Evolutionary conservation across 176 grass and related monocot species (phyloP).

Genomic region (Triticum monococcum): DNA sequence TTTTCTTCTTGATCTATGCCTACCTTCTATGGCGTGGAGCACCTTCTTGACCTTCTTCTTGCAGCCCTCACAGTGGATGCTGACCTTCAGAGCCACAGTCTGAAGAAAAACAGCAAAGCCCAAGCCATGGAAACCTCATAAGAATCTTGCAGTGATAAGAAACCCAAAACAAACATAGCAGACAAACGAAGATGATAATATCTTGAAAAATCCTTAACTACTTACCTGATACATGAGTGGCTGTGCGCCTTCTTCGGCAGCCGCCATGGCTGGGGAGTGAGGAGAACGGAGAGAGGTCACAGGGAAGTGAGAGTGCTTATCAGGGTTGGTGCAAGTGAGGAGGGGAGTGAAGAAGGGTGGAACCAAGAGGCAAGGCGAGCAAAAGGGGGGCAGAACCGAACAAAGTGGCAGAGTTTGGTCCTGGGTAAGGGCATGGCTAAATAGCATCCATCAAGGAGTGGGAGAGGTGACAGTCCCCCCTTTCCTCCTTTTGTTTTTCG

Average conservation of each 20-base stretch:
- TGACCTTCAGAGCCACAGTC: slow-evolving; percentile 81
- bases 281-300: slow-evolving; percentile 3
- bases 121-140: neutral
- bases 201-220: slow-evolving; percentile 3
- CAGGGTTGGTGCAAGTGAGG: slow-evolving; percentile 17
- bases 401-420: slow-evolving; percentile 38
- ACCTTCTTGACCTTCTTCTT: slow-evolving; percentile 98
- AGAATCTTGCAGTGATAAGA: slow-evolving; percentile 9
- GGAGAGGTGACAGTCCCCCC: slow-evolving; percentile 3
- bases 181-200: neutral
- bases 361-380: neutral
- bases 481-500: neutral
- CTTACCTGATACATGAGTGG: slow-evolving; percentile 82
- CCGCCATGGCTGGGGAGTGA: slow-evolving; percentile 52
- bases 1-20: slow-evolving; percentile 30
- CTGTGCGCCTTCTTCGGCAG: slow-evolving; percentile 51
- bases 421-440: slow-evolving; percentile 31
- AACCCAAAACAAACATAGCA: neutral
- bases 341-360: neutral
- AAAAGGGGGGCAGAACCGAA: slow-evolving; percentile 5
- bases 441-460: slow-evolving; percentile 31
- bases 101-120: slow-evolving; percentile 25
- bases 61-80: slow-evolving; percentile 98
- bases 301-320: neutral
- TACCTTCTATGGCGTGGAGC: slow-evolving; percentile 94